Percentiles rank a stretch among this genome's conserved stretches.
phyloP scores from a whole-genome alignment of 441 rosid genomes.

The Rhodomyrtus psidioides region DNA sequence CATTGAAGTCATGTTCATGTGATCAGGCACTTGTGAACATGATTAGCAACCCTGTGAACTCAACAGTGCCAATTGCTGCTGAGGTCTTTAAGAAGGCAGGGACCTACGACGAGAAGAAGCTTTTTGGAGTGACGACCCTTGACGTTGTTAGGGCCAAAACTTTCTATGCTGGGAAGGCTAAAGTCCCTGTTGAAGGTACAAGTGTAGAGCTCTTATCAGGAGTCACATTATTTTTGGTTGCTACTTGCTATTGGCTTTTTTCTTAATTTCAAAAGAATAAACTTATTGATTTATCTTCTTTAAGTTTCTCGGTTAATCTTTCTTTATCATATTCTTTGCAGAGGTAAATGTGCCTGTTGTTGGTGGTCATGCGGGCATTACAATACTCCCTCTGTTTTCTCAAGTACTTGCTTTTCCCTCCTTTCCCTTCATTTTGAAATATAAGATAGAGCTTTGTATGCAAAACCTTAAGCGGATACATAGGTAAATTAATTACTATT shows the following conservation, averaged over 20 bases:
- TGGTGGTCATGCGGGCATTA: slow-evolving; percentile 97
- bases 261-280: not conserved
- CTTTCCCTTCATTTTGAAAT: not conserved
- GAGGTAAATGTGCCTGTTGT: slow-evolving; percentile 87
- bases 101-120: slow-evolving; percentile 63
- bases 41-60: slow-evolving; percentile 98
- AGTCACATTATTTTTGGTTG: not conserved
- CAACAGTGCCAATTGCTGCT: slow-evolving; percentile 92
- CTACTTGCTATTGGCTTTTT: not conserved
- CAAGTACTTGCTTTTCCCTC: not conserved
- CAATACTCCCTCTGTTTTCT: slow-evolving; percentile 89
- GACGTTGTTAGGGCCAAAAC: slow-evolving; percentile 96
- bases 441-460: not conserved
- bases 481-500: not conserved
- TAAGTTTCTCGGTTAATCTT: not conserved
- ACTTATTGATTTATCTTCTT: not conserved
- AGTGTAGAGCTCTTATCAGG: not conserved
- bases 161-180: slow-evolving; percentile 89
- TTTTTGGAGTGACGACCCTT: slow-evolving; percentile 94
- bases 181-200: slow-evolving; percentile 70
- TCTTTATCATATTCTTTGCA: slow-evolving; percentile 19
- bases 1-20: not conserved
- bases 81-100: slow-evolving; percentile 97
- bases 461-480: not conserved
- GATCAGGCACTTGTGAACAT: slow-evolving; percentile 76